phyloP scores from a whole-genome alignment of 2,329 filamentous ascomycete genomes.

The Exophiala lecanii-corni region DNA sequence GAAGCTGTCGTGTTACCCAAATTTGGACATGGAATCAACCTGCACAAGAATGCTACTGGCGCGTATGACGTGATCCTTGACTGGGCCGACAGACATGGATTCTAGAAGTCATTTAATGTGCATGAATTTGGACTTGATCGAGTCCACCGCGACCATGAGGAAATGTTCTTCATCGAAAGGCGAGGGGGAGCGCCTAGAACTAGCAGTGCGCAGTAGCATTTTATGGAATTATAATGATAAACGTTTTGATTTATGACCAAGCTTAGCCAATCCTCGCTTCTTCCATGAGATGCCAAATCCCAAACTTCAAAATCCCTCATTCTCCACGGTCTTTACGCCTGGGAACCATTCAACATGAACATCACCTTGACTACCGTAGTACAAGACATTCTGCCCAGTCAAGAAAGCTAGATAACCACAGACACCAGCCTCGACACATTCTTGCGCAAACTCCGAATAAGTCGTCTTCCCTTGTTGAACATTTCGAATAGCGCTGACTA shows the following conservation, averaged over 20 bases:
- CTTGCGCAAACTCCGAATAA: conserved; percentile 10
- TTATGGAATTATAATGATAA: too few species aligned
- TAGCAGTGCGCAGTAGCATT: too few species aligned
- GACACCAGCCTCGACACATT: conserved; percentile 9
- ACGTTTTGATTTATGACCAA: too few species aligned
- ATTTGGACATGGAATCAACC: conserved; percentile 30
- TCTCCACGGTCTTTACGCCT: too few species aligned
- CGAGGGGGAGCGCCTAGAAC: too few species aligned
- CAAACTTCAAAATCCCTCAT: too few species aligned
- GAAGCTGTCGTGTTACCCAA: conserved; percentile 27
- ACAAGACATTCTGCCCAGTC: conserved; percentile 8
- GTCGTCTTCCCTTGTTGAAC: not conserved
- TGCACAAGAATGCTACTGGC: conserved; percentile 29
- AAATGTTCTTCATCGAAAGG: too few species aligned
- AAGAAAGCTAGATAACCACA: conserved; percentile 11
- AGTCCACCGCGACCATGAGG: too few species aligned
- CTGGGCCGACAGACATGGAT: conserved; percentile 28
- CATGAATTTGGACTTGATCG: too few species aligned
- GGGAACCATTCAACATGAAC: conserved; percentile 12
- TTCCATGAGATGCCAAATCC: too few species aligned
- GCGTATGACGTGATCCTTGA: conserved; percentile 28
- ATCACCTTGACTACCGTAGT: conserved; percentile 7
- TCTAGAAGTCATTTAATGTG: conserved; percentile 4
- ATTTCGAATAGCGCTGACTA: conserved; percentile 2
- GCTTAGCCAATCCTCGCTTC: too few species aligned